Base-by-base conservation (phyloP, 2,329 filamentous ascomycete species). In the Beauveria sp. region DNA sequence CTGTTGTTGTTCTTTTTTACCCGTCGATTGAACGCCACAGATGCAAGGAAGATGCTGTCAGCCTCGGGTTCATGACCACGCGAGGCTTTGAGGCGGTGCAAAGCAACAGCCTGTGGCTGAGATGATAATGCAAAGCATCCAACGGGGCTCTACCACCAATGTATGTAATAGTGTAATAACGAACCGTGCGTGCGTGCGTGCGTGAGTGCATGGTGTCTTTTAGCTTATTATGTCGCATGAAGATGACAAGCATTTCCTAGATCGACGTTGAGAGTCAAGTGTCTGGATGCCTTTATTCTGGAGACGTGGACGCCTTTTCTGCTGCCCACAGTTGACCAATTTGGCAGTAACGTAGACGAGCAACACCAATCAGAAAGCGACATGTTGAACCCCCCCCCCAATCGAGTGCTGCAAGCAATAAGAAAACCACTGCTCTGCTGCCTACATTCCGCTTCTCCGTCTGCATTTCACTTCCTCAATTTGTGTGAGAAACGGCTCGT, bases 1-100 rank as follows among this genome's bases (percentile, higher is more conserved):
- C 22, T 16, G 4, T 18, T 50, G 46, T 16, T 34, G 55, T 48
- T 18, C 9, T 24, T 12, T 12, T n/a, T 42, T 50, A n/a, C 22
- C 6, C 6, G 34, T 16, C 34, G 5, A 16, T 38, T 38, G 34
- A 38, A 38, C 34, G 34, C 34, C 34, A 38, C 34, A n/a, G 26
- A 18, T 18, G 26, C 18, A n/a, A 31, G 34, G 16, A 58, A 16
- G 9, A 40, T n/a, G 31, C 16, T 60, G 49, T 53, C 48, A 60
- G 57, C 57, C 49, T 53, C n/a, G 57, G 4, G 40, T 14, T 8
- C 31, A 42, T 38, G 38, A 28, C 49, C 57, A 60, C 49, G 52
- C 57, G 26, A 60, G 57, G 57, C 57, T 60, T 14, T 52, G 57
- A 34, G 57, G 57, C 57, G 48, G 57, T 60, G 57, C 49, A 45